These are phyloP conservation scores for Camelina hispida DNA, from an alignment of 345 rosid genomes.

Conservation along the genomic window DNA sequence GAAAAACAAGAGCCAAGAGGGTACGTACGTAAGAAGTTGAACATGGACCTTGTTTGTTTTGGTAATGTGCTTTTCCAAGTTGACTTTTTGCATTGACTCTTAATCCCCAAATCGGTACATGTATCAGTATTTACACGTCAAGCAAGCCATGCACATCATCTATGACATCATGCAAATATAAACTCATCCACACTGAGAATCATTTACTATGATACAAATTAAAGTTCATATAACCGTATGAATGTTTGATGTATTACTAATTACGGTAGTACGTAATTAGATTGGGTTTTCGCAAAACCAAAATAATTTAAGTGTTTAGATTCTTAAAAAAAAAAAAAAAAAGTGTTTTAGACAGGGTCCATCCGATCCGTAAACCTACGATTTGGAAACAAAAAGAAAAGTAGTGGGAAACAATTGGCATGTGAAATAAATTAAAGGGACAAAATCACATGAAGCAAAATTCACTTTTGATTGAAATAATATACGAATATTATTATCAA, in stretches of 20 bases:
- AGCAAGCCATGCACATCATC: slow-evolving; percentile 12
- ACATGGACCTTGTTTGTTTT: slow-evolving; percentile 33
- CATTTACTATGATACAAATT: neutral
- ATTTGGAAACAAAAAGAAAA: neutral
- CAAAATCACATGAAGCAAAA: slow-evolving; percentile 31
- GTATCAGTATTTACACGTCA: slow-evolving; percentile 26
- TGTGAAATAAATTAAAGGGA: neutral
- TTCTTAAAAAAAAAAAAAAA: no score
- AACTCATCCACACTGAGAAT: slow-evolving; percentile 10
- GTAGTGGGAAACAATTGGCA: slow-evolving; percentile 8
- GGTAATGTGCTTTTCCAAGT: slow-evolving; percentile 38
- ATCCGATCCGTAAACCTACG: neutral
- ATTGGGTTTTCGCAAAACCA: neutral
- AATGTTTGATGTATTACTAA: neutral
- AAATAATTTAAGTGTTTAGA: no score
- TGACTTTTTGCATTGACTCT: slow-evolving; percentile 41
- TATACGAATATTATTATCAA: neutral
- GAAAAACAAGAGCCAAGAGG: slow-evolving; percentile 8
- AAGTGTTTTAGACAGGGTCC: neutral
- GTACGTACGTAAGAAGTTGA: slow-evolving; percentile 15
- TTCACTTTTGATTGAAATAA: neutral
- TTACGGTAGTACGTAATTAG: slow-evolving; percentile 1
- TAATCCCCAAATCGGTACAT: slow-evolving; percentile 34
- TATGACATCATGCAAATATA: slow-evolving; percentile 16
- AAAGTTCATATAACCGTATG: neutral